Base-by-base conservation (phyloP, 2,329 filamentous ascomycete genomes). In the Aspergillus neoniger region DNA sequence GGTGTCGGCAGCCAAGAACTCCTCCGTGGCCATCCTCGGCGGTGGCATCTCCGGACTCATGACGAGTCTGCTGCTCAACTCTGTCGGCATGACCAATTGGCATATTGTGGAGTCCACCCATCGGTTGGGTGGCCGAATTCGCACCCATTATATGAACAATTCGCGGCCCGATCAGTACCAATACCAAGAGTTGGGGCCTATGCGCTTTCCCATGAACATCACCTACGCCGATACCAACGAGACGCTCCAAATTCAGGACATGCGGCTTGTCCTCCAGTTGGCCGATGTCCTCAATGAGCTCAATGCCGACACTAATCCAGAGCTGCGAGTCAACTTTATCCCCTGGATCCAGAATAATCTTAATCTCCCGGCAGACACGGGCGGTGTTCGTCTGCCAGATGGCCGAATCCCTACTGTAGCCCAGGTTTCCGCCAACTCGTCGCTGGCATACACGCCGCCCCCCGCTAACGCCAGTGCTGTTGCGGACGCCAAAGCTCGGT, bases 301-400 rank as follows among this genome's bases (percentile, higher is more conserved):
- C 62, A 81, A 81, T 62, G 58, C 61, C 17, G 19, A 59, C 3
- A 63, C 74, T 30, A 66, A 75, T 7, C 67, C 72, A 1, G 72
- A 74, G 5, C 69, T 79, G 12, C 68, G 72, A 10, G 72, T 81
- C 54, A 72, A 78, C 44, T 80, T 81, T 54, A 79, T 79, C 25
- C 74, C 74, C 0, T 81, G 76, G 72, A 69, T 79, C 7, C 76
- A 81, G 60, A 71, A 65, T 8, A 70, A 66, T 21, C 72, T 75
- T 12, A 90, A 90, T 59, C 79, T 82, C 0, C 82, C 88, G 30
- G 70, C 79, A 8, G 80, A 85, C 69, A 71, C 81, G 0, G 71
- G 70, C 52, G 79, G 81, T 4, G 75, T 79, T 57, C 81, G 82
- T 55, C 72, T 84, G 7, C 75, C 80, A 0, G 79, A 81, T 59